Percentiles rank a stretch among this genome's conserved stretches.
Conservation (phyloP, 495 filamentous ascomycete genomes). For the Neurospora sp. region DNA sequence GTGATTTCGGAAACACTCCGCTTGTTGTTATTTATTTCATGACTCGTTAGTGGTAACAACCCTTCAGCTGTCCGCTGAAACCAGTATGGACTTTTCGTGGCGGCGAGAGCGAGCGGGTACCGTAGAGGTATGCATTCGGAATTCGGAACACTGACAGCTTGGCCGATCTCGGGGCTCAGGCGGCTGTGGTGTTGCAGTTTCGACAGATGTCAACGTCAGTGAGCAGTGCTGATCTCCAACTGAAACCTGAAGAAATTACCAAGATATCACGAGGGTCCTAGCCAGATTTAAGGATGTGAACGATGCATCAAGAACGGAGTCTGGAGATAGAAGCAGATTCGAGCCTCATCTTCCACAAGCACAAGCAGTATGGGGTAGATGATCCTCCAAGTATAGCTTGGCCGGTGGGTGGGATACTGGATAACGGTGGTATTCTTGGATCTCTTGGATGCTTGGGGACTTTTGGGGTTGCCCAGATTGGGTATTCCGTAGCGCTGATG, state of each 20-base stretch:
- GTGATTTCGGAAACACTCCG: background rate
- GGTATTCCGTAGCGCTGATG: background rate
- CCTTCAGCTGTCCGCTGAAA: background rate
- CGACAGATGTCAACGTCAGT: background rate
- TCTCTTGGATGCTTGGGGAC: background rate
- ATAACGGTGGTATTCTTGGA: background rate
- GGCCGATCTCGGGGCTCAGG: background rate
- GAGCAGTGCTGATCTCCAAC: background rate
- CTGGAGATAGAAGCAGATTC: background rate
- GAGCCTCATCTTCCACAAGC: background rate
- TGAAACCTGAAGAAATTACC: background rate
- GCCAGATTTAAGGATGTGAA: background rate
- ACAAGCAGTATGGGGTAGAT: background rate
- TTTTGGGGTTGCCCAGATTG: background rate
- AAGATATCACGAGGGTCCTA: background rate
- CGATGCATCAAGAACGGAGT: background rate
- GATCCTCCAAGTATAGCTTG: background rate
- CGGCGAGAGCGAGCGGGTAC: constrained; percentile 1
- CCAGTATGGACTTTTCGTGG: background rate
- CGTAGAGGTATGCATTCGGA: background rate
- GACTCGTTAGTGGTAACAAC: background rate
- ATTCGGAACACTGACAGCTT: constrained; percentile 2
- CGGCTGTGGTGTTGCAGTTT: background rate
- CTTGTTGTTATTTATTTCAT: background rate
- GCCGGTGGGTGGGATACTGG: background rate